Percentiles rank a stretch among this genome's conserved stretches.
Conservation (phyloP, 179 eudicot species). For the Spinacia oleracea region DNA sequence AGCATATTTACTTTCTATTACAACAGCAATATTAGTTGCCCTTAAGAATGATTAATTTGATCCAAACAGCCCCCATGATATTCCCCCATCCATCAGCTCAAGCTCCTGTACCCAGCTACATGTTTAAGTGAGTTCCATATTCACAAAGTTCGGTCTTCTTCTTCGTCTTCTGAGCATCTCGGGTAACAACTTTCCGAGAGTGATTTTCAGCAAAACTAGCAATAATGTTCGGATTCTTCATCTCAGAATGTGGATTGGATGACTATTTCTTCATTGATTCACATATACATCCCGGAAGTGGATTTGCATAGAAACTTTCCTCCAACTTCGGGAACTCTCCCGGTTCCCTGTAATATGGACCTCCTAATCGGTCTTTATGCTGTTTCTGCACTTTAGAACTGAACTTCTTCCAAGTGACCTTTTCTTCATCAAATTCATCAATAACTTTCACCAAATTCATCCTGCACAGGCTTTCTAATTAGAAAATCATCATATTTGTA, state of each 20-base stretch:
- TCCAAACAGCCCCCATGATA: neutral
- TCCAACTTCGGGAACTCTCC: constrained; percentile 93
- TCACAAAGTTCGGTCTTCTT: constrained; percentile 12
- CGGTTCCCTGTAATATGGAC: constrained; percentile 70
- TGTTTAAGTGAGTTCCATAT: neutral
- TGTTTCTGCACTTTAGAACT: constrained; percentile 73
- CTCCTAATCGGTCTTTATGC: constrained; percentile 69
- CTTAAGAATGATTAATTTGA: neutral
- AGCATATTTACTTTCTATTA: neutral
- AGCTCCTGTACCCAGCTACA: constrained; percentile 4
- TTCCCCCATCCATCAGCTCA: constrained; percentile 9
- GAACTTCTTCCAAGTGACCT: constrained; percentile 74
- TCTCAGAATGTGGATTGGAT: neutral
- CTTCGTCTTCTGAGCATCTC: constrained; percentile 15
- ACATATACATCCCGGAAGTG: constrained; percentile 92
- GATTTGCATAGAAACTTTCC: constrained; percentile 96
- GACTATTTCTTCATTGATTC: constrained; percentile 43
- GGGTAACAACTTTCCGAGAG: constrained; percentile 2
- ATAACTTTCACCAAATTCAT: constrained; percentile 74
- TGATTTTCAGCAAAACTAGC: neutral
- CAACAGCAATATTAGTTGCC: too few relatives aligned
- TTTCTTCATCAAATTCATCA: constrained; percentile 74
- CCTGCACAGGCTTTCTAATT: constrained; percentile 44
- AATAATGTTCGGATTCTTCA: constrained; percentile 5
- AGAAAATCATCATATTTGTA: neutral